Evolutionary conservation across 129 eudicot species (phyloP).

Genomic region (Rutidosis leptorrhynchoides): DNA sequence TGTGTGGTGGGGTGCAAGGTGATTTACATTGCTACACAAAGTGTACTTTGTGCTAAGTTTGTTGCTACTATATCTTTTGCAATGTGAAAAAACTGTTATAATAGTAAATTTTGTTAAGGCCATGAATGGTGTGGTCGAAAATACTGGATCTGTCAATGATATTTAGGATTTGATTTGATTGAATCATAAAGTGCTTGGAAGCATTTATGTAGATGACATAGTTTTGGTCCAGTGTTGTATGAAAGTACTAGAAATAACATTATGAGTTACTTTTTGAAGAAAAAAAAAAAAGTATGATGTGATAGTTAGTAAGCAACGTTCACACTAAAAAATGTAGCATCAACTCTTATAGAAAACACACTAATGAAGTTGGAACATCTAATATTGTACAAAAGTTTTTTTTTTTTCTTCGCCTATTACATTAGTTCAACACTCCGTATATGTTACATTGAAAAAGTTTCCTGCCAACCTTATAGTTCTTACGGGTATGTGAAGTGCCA

Average conservation of each 20-base stretch:
- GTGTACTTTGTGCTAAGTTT: conserved; percentile 19
- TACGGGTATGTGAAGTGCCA: conserved; percentile 9
- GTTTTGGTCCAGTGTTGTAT: background rate
- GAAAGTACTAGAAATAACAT: background rate
- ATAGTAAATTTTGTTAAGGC: background rate
- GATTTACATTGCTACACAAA: conserved; percentile 4
- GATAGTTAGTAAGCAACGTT: background rate
- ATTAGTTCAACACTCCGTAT: background rate
- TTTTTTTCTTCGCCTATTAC: background rate
- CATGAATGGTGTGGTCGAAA: background rate
- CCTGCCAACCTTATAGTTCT: background rate
- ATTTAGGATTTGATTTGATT: conserved; percentile 7
- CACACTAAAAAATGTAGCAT: background rate
- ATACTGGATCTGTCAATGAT: background rate
- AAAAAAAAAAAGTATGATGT: background rate
- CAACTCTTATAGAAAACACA: background rate
- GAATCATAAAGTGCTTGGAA: background rate
- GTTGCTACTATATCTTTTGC: background rate
- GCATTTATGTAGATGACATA: background rate
- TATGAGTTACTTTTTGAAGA: background rate
- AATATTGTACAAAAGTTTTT: background rate
- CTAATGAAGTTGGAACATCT: background rate
- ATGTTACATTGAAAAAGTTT: background rate
- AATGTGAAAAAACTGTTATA: conserved; percentile 8
- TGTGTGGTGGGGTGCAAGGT: background rate